Conservation (phyloP, 2,329 filamentous ascomycete species). For the Aureobasidium sp. region DNA sequence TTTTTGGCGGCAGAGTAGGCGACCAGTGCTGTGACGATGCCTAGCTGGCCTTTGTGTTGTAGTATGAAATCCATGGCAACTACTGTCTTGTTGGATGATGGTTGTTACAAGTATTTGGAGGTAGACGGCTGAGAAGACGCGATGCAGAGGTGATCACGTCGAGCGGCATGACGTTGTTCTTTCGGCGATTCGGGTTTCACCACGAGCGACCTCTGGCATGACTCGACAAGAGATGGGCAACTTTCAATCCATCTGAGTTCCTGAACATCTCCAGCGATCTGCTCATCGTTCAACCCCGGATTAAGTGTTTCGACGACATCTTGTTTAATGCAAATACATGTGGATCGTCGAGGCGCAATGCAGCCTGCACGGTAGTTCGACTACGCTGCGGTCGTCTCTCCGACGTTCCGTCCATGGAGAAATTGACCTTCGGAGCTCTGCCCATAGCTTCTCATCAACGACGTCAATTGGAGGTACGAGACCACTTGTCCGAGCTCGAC, state of each 20-base stretch:
- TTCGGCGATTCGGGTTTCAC: neutral
- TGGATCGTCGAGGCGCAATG: neutral
- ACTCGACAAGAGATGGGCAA: neutral
- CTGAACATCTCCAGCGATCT: constrained; percentile 10
- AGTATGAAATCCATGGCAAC: constrained; percentile 1
- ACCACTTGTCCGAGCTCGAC: neutral
- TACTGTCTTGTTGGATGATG: neutral
- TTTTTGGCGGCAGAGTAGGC: constrained; percentile 59
- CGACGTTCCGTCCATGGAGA: neutral
- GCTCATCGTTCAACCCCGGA: neutral
- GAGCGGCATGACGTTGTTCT: constrained; percentile 8
- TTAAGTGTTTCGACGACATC: neutral
- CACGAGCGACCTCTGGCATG: neutral
- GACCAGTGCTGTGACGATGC: constrained; percentile 32
- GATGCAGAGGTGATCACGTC: neutral
- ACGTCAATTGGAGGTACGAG: neutral
- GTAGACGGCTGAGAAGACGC: neutral
- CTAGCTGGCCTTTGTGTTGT: constrained; percentile 17
- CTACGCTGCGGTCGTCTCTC: neutral
- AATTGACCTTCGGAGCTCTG: neutral
- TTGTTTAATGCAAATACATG: neutral
- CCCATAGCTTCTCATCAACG: neutral
- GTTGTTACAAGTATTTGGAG: neutral
- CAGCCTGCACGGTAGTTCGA: no score
- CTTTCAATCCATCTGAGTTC: neutral